Evolutionary conservation across 106 monocot genomes (phyloP).

Genomic region (Phalaenopsis equestris): DNA sequence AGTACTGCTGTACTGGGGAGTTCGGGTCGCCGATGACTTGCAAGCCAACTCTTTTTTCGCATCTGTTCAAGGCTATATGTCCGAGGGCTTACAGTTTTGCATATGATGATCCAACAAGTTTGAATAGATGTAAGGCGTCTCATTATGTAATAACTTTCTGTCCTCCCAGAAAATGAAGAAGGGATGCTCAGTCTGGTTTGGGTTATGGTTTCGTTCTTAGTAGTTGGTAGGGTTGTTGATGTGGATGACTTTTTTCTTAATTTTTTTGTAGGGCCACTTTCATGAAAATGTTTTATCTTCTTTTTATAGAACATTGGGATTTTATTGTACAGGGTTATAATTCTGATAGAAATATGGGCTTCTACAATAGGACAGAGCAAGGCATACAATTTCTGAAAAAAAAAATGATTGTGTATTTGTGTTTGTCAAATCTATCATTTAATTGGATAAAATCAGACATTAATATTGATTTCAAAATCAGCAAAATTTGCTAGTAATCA

Average conservation of each 20-base stretch:
- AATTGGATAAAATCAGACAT: too few relatives aligned
- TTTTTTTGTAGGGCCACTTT: not conserved
- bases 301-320: too few relatives aligned
- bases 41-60: conserved; percentile 20
- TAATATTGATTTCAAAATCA: too few relatives aligned
- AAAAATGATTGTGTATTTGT: too few relatives aligned
- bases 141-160: conserved; percentile 24
- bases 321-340: too few relatives aligned
- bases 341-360: too few relatives aligned
- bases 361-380: too few relatives aligned
- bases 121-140: conserved; percentile 17
- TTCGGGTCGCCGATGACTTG: conserved; percentile 14
- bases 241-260: not conserved
- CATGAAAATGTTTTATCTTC: too few relatives aligned
- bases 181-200: not conserved
- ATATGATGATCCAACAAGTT: conserved; percentile 14
- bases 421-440: too few relatives aligned
- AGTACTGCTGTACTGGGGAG: conserved; percentile 24
- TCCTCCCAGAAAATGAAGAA: conserved; percentile 11
- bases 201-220: not conserved
- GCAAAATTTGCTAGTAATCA: too few relatives aligned
- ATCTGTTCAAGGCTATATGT: conserved; percentile 21
- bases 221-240: not conserved
- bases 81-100: conserved; percentile 20
- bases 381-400: too few relatives aligned